phyloP scores from a whole-genome alignment of 305 asterid species.

The Salvia sclarea region DNA sequence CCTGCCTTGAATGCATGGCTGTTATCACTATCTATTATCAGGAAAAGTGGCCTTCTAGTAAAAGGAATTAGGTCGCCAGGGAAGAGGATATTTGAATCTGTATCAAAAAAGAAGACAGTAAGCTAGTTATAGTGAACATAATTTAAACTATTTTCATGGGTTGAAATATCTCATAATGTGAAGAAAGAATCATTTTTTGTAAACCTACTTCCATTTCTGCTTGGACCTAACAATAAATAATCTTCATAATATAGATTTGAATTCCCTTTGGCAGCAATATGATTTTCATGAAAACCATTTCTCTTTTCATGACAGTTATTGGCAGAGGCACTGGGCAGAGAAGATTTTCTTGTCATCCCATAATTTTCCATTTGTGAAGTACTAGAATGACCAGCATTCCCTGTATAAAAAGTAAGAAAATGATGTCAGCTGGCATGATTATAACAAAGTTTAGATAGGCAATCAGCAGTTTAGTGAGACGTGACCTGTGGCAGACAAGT shows the following conservation, averaged over 20 bases:
- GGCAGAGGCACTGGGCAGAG: conserved; percentile 42
- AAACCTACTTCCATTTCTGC: conserved; percentile 74
- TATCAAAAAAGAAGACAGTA: conserved; percentile 28
- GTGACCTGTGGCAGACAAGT: conserved; percentile 82
- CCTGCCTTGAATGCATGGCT: conserved; percentile 99
- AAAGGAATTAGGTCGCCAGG: conserved; percentile 96
- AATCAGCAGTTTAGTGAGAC: conserved; percentile 23
- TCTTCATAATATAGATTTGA: conserved; percentile 55
- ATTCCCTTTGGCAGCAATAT: conserved; percentile 44
- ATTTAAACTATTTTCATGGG: conserved; percentile 32
- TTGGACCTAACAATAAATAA: conserved; percentile 73
- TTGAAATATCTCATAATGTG: background rate
- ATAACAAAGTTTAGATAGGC: conserved; percentile 29
- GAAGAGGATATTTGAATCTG: conserved; percentile 80
- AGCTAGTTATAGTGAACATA: conserved; percentile 15
- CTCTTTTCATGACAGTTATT: conserved; percentile 49
- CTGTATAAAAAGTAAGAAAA: conserved; percentile 43
- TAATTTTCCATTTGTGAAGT: conserved; percentile 54
- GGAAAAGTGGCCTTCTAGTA: conserved; percentile 88
- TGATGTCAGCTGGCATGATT: conserved; percentile 36
- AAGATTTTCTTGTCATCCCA: conserved; percentile 50
- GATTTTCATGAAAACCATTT: conserved; percentile 51
- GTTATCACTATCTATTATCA: conserved; percentile 87
- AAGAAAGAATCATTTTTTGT: conserved; percentile 14
- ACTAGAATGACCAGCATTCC: conserved; percentile 48